Base-by-base conservation (phyloP, 129 eudicot genomes). In the Calendula officinalis region DNA sequence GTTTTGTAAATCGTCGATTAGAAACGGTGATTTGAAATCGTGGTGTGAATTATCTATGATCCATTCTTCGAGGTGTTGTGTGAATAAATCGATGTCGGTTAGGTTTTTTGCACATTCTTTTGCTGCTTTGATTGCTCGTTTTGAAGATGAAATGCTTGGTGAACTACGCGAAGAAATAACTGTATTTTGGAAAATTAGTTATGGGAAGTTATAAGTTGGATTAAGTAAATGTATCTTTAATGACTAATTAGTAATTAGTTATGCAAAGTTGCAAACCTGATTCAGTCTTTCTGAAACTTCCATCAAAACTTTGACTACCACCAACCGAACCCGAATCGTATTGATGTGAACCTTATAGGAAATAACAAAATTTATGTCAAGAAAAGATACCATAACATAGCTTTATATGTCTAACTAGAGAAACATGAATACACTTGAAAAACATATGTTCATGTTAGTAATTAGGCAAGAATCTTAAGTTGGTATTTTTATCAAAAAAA, bases 31-130 rank as follows among this genome's bases (percentile, higher is more conserved):
- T 48, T 47, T 65, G 64, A 82, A 84, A 72, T 67, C 65, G 14
- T 66, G 75, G 44, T 51, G 66, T 54, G 76, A 74, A 72, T 79
- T 84, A 41, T 74, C 83, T 44, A 55, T 43, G 57, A 79, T 76
- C 91, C 95, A 90, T 67, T 90, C 95, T 60, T 86, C 95, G 13
- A 90, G 79, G 68, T 74, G 59, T 52, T 86, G 82, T 16, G 78
- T 68, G 43, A 90, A 90, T 38, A 79, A 55, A 60, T 79, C 72
- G 41, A 87, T 58, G 72, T 90, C 89, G 7, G 56, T 70, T 7
- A 86, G 80, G 52, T 77, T 84, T 58, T 70, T 67, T 46, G 84
- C 78, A 48, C 71, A 83, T 36, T 81, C 89, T 76, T 86, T 90
- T 35, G 82, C 71, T 61, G 83, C 82, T 73, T 75, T 86, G 11